These are phyloP conservation scores for Darksidea phi DNA, from an alignment of 495 filamentous ascomycete genomes.

Conservation along the genomic window DNA sequence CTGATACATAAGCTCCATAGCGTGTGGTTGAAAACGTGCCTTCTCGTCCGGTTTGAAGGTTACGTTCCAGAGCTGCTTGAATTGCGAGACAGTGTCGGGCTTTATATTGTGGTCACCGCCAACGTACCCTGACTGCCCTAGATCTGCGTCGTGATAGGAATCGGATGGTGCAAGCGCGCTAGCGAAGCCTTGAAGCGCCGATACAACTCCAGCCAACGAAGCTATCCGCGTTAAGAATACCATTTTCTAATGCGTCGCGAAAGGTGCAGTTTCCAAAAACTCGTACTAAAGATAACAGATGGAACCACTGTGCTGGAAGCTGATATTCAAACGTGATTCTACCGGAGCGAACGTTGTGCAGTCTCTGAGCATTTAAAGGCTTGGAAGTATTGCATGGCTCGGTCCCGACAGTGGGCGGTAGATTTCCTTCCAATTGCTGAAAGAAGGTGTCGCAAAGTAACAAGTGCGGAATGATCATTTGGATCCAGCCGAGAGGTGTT, in stretches of 20 bases:
- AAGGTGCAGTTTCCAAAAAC: too few relatives aligned
- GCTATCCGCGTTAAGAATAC: not conserved
- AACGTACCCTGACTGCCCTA: slow-evolving; percentile 10
- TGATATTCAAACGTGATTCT: too few relatives aligned
- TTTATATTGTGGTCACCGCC: slow-evolving; percentile 17
- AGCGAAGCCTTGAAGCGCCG: not conserved
- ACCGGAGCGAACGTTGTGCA: too few relatives aligned
- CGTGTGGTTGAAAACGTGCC: not conserved
- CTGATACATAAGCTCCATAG: not conserved
- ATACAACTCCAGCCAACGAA: not conserved
- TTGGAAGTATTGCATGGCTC: too few relatives aligned
- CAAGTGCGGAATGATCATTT: not conserved
- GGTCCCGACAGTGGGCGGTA: too few relatives aligned
- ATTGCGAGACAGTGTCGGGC: slow-evolving; percentile 12
- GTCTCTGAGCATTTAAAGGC: too few relatives aligned
- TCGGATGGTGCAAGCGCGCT: not conserved
- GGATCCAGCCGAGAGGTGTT: not conserved
- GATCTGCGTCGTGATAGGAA: slow-evolving; percentile 10
- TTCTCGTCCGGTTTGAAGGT: not conserved
- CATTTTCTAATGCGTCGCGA: not conserved
- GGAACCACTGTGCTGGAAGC: too few relatives aligned
- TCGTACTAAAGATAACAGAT: too few relatives aligned
- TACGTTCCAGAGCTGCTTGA: slow-evolving; percentile 13
- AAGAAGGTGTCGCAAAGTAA: too few relatives aligned
- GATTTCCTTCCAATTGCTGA: too few relatives aligned